A percentile compares a stretch with the other conserved stretches of the same genome.
Conservation (phyloP, 129 eudicot species). For the Oenanthe sinensis region DNA sequence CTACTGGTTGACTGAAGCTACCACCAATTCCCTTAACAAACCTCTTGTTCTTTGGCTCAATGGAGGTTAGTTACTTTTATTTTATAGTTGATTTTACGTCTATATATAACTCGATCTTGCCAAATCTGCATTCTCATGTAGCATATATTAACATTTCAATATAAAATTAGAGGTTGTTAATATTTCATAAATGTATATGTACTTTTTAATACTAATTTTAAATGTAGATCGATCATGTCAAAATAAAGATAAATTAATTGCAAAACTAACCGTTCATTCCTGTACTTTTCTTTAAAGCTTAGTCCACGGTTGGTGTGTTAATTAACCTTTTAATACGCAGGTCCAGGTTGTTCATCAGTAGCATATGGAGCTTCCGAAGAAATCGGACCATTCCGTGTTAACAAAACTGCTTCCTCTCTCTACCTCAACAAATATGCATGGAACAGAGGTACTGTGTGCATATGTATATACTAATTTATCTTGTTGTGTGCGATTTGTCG, state of each 20-base stretch:
- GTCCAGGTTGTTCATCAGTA: slow-evolving; percentile 84
- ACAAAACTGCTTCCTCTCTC: slow-evolving; percentile 50
- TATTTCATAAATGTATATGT: too few relatives aligned
- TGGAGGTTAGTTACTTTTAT: slow-evolving; percentile 54
- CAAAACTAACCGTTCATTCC: background rate
- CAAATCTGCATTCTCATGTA: background rate
- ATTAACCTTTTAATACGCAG: slow-evolving; percentile 22
- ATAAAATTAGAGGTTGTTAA: background rate
- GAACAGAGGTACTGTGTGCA: slow-evolving; percentile 47
- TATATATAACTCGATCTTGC: too few relatives aligned
- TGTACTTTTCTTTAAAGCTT: background rate
- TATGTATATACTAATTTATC: too few relatives aligned
- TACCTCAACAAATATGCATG: slow-evolving; percentile 63
- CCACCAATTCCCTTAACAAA: slow-evolving; percentile 28
- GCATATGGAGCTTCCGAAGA: slow-evolving; percentile 88
- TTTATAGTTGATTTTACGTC: background rate
- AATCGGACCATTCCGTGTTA: slow-evolving; percentile 67
- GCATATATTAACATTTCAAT: background rate
- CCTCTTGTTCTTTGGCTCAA: slow-evolving; percentile 98
- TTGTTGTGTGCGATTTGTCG: too few relatives aligned
- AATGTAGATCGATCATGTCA: too few relatives aligned
- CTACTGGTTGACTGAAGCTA: slow-evolving; percentile 83
- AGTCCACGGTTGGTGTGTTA: background rate
- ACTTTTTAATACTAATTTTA: too few relatives aligned
- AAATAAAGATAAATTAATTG: too few relatives aligned